Base-by-base conservation (phyloP, 164 flowering plant genomes). In the Pachysandra terminalis region DNA sequence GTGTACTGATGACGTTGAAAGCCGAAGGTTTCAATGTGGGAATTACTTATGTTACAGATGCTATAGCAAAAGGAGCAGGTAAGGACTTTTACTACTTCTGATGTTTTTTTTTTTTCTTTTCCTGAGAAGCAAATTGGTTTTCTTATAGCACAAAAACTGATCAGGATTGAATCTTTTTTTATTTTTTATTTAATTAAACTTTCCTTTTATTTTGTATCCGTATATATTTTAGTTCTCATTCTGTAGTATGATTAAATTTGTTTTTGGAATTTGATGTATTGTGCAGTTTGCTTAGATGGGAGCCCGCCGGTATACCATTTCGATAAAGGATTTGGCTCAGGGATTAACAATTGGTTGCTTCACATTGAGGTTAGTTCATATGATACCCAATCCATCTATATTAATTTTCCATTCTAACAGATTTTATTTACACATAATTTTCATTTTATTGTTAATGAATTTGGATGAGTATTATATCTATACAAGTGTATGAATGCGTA, bases 281-380 rank as follows among this genome's bases (percentile, higher is more conserved):
- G 19, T 61, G 56, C 75, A 78, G 78, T 78, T 28, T 74, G 80
- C 54, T 64, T 78, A 67, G 80, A 78, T 37, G 80, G 80, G 58
- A 78, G 72, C 57, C 75, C 80, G 28, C 78, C 80, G 14, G 80
- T 73, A 61, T 78, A 78, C 57, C 73, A n/a, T n/a, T n/a, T n/a
- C n/a, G n/a, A n/a, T n/a, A n/a, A n/a, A n/a, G n/a, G n/a, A n/a
- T n/a, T n/a, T 54, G 78, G 78, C 16, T 25, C 68, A 13, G 80
- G 80, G 28, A 51, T 61, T 15, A 70, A 68, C 27, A 71, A 64
- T 45, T 78, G 80, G 80, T 32, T 78, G 25, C 57, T 78, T 59
- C 71, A 63, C 22, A 51, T 74, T 16, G 72, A 71, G 78, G 80
- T 78, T 12, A 68, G 28, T 40, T 10, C 45, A 5, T 40, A 5